These are phyloP conservation scores for Diutina pseudorugosa DNA, from an alignment of 1,139 yeast genomes.

Conservation along the genomic window DNA sequence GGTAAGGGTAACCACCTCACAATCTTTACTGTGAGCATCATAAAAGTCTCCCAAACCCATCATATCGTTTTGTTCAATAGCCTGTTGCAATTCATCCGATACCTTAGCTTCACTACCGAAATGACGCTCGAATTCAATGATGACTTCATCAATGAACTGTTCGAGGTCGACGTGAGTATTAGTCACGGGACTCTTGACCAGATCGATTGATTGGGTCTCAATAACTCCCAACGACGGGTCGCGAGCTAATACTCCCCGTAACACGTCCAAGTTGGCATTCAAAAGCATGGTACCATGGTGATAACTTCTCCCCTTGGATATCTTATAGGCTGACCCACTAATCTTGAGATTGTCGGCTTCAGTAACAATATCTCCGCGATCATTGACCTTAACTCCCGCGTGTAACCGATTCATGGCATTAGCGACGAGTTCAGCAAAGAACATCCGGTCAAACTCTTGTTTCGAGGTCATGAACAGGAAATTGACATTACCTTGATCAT, in stretches of 20 bases:
- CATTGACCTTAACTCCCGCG: constrained; percentile 35
- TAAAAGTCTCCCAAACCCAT: constrained; percentile 25
- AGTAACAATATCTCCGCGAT: constrained; percentile 68
- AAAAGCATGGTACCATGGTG: constrained; percentile 97
- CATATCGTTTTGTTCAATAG: constrained; percentile 19
- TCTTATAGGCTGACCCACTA: constrained; percentile 85
- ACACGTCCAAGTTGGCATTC: constrained; percentile 43
- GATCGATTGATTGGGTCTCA: constrained; percentile 51
- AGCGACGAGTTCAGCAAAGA: constrained; percentile 44
- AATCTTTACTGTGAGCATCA: constrained; percentile 9
- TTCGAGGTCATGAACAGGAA: constrained; percentile 72
- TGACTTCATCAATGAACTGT: constrained; percentile 36
- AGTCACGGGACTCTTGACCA: constrained; percentile 67
- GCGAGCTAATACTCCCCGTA: constrained; percentile 46
- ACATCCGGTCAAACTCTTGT: constrained; percentile 49
- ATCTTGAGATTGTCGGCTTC: constrained; percentile 37
- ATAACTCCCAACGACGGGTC: constrained; percentile 33
- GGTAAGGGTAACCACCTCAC: constrained; percentile 13
- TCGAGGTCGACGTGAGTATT: constrained; percentile 41
- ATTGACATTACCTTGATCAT: constrained; percentile 85
- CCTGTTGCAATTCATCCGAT: constrained; percentile 9
- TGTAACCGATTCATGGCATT: constrained; percentile 31
- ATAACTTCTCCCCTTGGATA: constrained; percentile 71
- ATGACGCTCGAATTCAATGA: constrained; percentile 27
- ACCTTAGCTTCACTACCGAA: constrained; percentile 15